phyloP scores from a whole-genome alignment of 306 rosid species.

The Rosa lucieae region DNA sequence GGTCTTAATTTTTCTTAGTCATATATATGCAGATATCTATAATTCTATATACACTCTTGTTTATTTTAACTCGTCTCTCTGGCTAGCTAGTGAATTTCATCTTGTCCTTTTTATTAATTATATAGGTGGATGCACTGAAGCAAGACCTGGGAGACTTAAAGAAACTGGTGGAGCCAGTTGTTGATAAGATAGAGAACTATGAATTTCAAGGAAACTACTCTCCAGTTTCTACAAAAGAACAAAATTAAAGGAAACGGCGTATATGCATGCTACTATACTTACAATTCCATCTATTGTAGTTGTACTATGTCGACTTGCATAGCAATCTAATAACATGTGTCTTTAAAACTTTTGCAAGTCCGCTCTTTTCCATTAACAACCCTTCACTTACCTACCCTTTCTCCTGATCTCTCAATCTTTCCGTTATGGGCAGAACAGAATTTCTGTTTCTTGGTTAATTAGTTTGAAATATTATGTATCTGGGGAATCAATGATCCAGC shows the following conservation, averaged over 20 bases:
- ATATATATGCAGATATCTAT: not conserved
- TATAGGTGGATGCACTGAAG: constrained; percentile 49
- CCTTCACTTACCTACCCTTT: too few relatives aligned
- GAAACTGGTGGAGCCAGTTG: constrained; percentile 35
- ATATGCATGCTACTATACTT: not conserved
- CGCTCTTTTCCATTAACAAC: too few relatives aligned
- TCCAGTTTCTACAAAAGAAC: not conserved
- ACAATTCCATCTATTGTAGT: not conserved
- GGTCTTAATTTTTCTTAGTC: constrained; percentile 27
- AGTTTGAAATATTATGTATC: too few relatives aligned
- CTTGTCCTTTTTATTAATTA: not conserved
- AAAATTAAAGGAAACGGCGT: not conserved
- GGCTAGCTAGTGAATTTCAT: not conserved
- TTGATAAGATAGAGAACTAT: constrained; percentile 37
- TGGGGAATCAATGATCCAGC: too few relatives aligned
- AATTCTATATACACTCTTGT: too few relatives aligned
- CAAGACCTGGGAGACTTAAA: constrained; percentile 39
- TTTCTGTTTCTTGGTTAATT: too few relatives aligned
- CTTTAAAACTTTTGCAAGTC: too few relatives aligned
- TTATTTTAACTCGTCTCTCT: not conserved
- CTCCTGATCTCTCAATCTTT: too few relatives aligned
- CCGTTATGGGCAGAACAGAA: too few relatives aligned
- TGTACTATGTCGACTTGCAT: not conserved
- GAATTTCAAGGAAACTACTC: constrained; percentile 2
- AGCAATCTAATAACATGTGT: not conserved